These are phyloP conservation scores for Xylariaceae sp. DNA, from an alignment of 2,329 filamentous ascomycete species.

Conservation along the genomic window DNA sequence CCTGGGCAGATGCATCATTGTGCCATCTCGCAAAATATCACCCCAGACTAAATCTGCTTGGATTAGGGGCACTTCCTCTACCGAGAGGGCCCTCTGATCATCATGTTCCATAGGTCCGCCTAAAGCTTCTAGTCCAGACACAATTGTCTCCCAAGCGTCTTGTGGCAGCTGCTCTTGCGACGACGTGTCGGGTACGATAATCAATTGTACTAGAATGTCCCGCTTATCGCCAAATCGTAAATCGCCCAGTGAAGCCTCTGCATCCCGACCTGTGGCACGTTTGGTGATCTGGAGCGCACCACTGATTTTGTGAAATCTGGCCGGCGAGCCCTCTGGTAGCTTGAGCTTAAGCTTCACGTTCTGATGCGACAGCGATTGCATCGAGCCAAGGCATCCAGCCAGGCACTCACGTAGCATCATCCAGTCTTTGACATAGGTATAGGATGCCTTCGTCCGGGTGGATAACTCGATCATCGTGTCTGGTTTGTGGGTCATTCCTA, in stretches of 20 bases:
- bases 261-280: slow-evolving; percentile 90
- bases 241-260: slow-evolving; percentile 90
- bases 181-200: slow-evolving; percentile 85
- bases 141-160: slow-evolving; percentile 96
- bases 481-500: slow-evolving; percentile 96
- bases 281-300: slow-evolving; percentile 96
- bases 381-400: slow-evolving; percentile 87
- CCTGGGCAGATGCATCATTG: slow-evolving; percentile 82
- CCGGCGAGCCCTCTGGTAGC: slow-evolving; percentile 92
- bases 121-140: slow-evolving; percentile 91
- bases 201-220: slow-evolving; percentile 92
- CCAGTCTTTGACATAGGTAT: slow-evolving; percentile 99
- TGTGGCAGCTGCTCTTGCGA: slow-evolving; percentile 85
- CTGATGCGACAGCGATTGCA: slow-evolving; percentile 96
- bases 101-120: slow-evolving; percentile 88
- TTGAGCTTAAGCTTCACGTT: slow-evolving; percentile 96
- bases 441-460: slow-evolving; percentile 92
- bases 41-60: slow-evolving; percentile 94
- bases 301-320: slow-evolving; percentile 98
- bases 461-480: slow-evolving; percentile 99
- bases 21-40: slow-evolving; percentile 89
- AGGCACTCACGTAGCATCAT: slow-evolving; percentile 99
- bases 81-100: slow-evolving; percentile 80
- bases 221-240: slow-evolving; percentile 93
- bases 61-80: slow-evolving; percentile 93